Evolutionary conservation across 192 early-diverging fungal genomes (phyloP), one percentile per base, ranked within the genome.

Genomic region (Tieghemiomyces parasiticus): DNA sequence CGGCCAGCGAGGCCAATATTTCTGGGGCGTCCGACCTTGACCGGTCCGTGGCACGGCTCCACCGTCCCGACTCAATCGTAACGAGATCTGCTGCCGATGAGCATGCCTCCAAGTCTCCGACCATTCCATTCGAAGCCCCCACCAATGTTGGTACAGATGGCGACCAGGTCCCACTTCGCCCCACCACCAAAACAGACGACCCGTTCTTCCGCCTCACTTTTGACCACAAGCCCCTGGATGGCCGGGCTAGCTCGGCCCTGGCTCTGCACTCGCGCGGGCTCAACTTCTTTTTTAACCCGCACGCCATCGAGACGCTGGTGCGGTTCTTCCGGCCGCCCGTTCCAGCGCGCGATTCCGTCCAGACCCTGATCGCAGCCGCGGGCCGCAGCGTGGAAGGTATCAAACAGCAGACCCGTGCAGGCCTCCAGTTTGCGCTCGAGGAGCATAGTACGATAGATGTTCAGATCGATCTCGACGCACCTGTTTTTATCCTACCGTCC

Each of bases 381-480:
- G 88, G 88, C 34, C 82, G 84, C 63, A 88, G 91, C 0, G 73
- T 97, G 6, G 83, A 90, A 60, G 91, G 90, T 14, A 66, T 99
- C 31, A 86, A 86, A 24, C 78, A 86, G 19, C 92, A 95, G 66
- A 96, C 96, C 8, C 67, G 86, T 44, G 89, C 89, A 4, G 90
- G 88, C 2, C 66, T 99, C 2, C 82, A 89, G 60, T 87, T 81
- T 70, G 90, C 89, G 3, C 64, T 99, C 55, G 86, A 84, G 44
- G 80, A 88, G 63, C 91, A 96, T 71, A 92, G 87, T 52, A 91
- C 92, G 1, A 63, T 93, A 1, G 91, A 95, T 71, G 70, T 97
- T 12, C 81, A 86, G 46, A 80, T 99, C n/a, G 94, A 99, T 60
- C 82, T 94, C 70, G 90, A 94, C 63, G 96, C 96, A 3, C 96